Evolutionary conservation across 441 rosid species (phyloP), one percentile per base, ranked within the genome.

Genomic region (Codiaeum variegatum): DNA sequence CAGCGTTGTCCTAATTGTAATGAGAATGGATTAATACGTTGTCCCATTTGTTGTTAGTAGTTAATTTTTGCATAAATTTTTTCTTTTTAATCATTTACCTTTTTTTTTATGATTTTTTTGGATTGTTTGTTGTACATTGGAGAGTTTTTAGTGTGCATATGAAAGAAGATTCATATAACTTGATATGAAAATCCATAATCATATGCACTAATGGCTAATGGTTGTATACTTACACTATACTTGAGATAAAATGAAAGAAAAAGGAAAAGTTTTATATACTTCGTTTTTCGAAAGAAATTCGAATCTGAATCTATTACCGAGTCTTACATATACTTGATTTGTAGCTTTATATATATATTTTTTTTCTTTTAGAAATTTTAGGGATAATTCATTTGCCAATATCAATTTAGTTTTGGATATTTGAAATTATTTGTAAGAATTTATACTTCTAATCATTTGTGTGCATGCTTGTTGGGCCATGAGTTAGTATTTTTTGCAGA

Each of bases 1-100:
- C 94, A 85, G 61, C 83, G 91, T 52, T 94, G 99, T 73, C 98
- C 90, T 18, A 88, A 88, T 80, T 94, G 99, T 69, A 94, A 94
- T 77, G 99, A 94, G 68, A 94, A 94, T 80, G 99, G 99, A 62
- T 85, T 94, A 24, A 80, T 87, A 62, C 91, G 94, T 34, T 94
- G 99, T 69, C 93, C 93, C 10, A 62, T 87, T 59, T 94, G 97
- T 76, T 91, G 92, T 76, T 74, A 80, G 74, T 90, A 18, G 5
- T 32, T 40, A 18, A 5, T 32, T n/a, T n/a, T n/a, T n/a, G n/a
- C n/a, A n/a, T n/a, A n/a, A n/a, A n/a, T n/a, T 19, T 21, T 47
- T 62, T 81, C 72, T 42, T 64, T 28, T 62, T 44, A 16, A 29
- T 60, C 49, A 49, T 59, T 40, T 46, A 46, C 23, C 15, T 28